phyloP scores from a whole-genome alignment of 1,139 yeast genomes.

The Torulaspora globosa region DNA sequence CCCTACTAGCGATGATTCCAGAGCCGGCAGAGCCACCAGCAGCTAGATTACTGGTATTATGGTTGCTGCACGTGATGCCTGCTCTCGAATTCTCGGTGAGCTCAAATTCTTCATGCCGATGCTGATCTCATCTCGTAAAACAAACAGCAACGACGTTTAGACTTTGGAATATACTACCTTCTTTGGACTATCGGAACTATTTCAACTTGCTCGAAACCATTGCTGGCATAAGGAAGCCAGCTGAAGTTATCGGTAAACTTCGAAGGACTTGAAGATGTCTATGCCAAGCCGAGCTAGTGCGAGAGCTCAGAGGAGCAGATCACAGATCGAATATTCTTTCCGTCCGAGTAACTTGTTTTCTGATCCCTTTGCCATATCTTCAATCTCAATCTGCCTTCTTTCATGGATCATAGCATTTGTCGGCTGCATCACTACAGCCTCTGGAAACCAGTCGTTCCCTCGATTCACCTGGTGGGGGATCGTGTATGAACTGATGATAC shows the following conservation, averaged over 20 bases:
- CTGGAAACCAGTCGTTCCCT: conserved; percentile 50
- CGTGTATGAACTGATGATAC: conserved; percentile 68
- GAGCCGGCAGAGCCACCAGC: not conserved
- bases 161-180: not conserved
- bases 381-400: conserved; percentile 56
- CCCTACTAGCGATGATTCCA: too few species aligned
- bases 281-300: conserved; percentile 24
- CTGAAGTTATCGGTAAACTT: not conserved
- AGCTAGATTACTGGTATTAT: not conserved
- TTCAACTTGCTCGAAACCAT: not conserved
- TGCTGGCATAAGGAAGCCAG: not conserved
- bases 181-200: not conserved
- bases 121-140: conserved; percentile 4
- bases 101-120: conserved; percentile 7
- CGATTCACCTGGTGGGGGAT: conserved; percentile 96
- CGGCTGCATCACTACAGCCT: conserved; percentile 68
- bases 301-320: conserved; percentile 24
- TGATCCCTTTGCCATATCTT: conserved; percentile 69
- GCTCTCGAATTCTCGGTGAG: conserved; percentile 8
- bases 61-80: not conserved
- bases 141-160: not conserved
- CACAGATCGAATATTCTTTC: conserved; percentile 30
- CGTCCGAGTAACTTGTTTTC: conserved; percentile 51
- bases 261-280: conserved; percentile 10
- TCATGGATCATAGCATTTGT: conserved; percentile 85